A percentile compares a stretch with the other conserved stretches of the same genome.
These are phyloP conservation scores for Fusarium subtropicale DNA, from an alignment of 2,329 filamentous ascomycete genomes.

Conservation along the genomic window DNA sequence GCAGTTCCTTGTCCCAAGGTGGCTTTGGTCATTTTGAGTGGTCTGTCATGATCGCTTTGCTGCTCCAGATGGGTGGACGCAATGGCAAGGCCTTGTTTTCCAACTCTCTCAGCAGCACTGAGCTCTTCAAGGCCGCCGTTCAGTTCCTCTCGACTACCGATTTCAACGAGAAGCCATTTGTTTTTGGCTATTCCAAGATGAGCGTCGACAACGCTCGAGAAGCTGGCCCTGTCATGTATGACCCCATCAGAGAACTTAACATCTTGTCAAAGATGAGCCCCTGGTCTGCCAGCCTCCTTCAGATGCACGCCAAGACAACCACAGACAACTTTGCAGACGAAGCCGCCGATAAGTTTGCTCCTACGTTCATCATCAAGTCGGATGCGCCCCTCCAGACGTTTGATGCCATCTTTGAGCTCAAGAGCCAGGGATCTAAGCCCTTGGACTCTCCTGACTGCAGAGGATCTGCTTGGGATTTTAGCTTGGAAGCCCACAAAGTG, in stretches of 20 bases:
- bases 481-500: slow-evolving; percentile 70
- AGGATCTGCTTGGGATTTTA: slow-evolving; percentile 59
- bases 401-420: slow-evolving; percentile 60
- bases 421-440: slow-evolving; percentile 46
- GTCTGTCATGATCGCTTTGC: slow-evolving; percentile 80
- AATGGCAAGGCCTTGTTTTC: slow-evolving; percentile 80
- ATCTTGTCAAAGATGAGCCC: slow-evolving; percentile 89
- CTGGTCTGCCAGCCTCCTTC: slow-evolving; percentile 82
- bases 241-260: slow-evolving; percentile 80
- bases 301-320: slow-evolving; percentile 79
- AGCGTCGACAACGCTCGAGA: slow-evolving; percentile 55
- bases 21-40: slow-evolving; percentile 97
- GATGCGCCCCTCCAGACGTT: slow-evolving; percentile 67
- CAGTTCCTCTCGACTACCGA: slow-evolving; percentile 85
- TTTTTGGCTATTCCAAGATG: slow-evolving; percentile 56
- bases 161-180: slow-evolving; percentile 73
- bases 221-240: slow-evolving; percentile 78
- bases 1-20: slow-evolving; percentile 74
- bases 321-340: slow-evolving; percentile 80
- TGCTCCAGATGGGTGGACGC: slow-evolving; percentile 81
- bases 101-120: slow-evolving; percentile 85
- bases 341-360: slow-evolving; percentile 82
- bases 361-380: slow-evolving; percentile 79
- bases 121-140: slow-evolving; percentile 94
- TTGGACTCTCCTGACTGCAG: slow-evolving; percentile 54